A percentile compares a stretch with the other conserved stretches of the same genome.
Conservation (phyloP, 2,329 filamentous ascomycete species). For the Pseudopithomyces maydicus region DNA sequence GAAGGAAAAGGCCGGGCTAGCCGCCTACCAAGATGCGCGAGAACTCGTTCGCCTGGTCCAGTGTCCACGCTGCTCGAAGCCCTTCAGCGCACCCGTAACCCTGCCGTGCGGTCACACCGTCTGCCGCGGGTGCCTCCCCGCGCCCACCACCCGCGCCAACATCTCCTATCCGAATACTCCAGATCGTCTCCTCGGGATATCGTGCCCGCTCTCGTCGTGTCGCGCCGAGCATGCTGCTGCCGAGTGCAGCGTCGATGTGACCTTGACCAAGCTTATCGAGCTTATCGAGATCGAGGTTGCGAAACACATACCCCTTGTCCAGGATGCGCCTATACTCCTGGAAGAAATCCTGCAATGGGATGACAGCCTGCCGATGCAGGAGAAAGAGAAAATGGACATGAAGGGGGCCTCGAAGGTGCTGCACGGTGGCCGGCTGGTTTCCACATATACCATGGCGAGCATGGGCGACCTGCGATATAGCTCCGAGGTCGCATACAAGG, state of each 20-base stretch:
- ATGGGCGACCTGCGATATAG: slow-evolving; percentile 63
- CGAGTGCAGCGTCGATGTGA: slow-evolving; percentile 79
- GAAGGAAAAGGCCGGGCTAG: slow-evolving; percentile 46
- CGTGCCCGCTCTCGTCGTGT: slow-evolving; percentile 74
- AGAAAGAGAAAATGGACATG: slow-evolving; percentile 32
- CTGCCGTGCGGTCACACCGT: slow-evolving; percentile 82
- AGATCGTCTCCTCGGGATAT: slow-evolving; percentile 70
- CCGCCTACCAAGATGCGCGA: slow-evolving; percentile 62
- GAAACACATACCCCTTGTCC: slow-evolving; percentile 38
- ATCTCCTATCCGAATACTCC: slow-evolving; percentile 78
- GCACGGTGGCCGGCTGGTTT: slow-evolving; percentile 64
- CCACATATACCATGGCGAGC: slow-evolving; percentile 70
- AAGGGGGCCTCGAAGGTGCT: slow-evolving; percentile 49
- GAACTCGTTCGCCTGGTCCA: slow-evolving; percentile 75
- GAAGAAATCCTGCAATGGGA: slow-evolving; percentile 48
- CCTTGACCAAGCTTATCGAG: slow-evolving; percentile 72
- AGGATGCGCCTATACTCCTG: slow-evolving; percentile 45
- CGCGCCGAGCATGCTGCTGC: slow-evolving; percentile 72
- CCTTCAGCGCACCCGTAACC: slow-evolving; percentile 71
- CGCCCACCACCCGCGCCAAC: slow-evolving; percentile 65
- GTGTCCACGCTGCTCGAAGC: slow-evolving; percentile 74
- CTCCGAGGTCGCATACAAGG: slow-evolving; percentile 60
- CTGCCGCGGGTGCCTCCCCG: slow-evolving; percentile 76
- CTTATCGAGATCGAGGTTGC: slow-evolving; percentile 56
- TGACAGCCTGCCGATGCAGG: slow-evolving; percentile 42